A percentile compares a stretch with the other conserved stretches of the same genome.
These are phyloP conservation scores for Lecanicillium sp. DNA, from an alignment of 2,329 filamentous ascomycete genomes.

Conservation along the genomic window DNA sequence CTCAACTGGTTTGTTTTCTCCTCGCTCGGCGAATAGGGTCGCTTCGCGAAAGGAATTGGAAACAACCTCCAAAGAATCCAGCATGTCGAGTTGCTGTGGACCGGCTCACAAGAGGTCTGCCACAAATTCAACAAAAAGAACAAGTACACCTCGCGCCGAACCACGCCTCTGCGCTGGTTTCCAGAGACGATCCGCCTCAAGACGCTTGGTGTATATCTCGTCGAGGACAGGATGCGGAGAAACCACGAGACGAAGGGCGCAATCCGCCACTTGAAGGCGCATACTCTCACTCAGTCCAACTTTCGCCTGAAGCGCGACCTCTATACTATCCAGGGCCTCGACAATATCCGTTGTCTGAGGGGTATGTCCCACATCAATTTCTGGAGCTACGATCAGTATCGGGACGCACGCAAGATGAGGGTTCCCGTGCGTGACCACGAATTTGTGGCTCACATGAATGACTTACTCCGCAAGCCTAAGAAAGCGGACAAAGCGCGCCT, in stretches of 20 bases:
- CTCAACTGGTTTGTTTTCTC: slow-evolving; percentile 46
- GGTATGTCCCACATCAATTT: slow-evolving; percentile 36
- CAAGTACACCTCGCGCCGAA: slow-evolving; percentile 33
- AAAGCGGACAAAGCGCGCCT: background rate
- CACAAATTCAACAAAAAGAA: slow-evolving; percentile 13
- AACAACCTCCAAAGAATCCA: slow-evolving; percentile 36
- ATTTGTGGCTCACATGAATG: slow-evolving; percentile 25
- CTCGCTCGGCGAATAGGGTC: slow-evolving; percentile 45
- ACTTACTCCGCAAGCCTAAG: slow-evolving; percentile 20
- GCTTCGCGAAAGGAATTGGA: slow-evolving; percentile 39
- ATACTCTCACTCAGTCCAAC: slow-evolving; percentile 36
- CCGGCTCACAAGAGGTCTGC: slow-evolving; percentile 30
- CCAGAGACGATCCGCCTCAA: slow-evolving; percentile 32
- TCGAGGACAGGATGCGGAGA: slow-evolving; percentile 34
- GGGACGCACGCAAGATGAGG: background rate
- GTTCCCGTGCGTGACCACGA: slow-evolving; percentile 23
- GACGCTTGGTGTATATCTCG: slow-evolving; percentile 34
- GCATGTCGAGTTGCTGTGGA: slow-evolving; percentile 39
- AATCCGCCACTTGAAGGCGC: slow-evolving; percentile 19
- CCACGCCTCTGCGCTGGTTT: slow-evolving; percentile 30
- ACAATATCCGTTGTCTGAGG: slow-evolving; percentile 38
- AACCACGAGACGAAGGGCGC: slow-evolving; percentile 27
- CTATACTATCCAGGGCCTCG: slow-evolving; percentile 37
- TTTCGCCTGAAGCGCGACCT: slow-evolving; percentile 31
- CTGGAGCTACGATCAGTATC: slow-evolving; percentile 33